A percentile compares a stretch with the other conserved stretches of the same genome.
These are phyloP conservation scores for Poa annua DNA, from an alignment of 176 grass and related monocot species.

Conservation along the genomic window DNA sequence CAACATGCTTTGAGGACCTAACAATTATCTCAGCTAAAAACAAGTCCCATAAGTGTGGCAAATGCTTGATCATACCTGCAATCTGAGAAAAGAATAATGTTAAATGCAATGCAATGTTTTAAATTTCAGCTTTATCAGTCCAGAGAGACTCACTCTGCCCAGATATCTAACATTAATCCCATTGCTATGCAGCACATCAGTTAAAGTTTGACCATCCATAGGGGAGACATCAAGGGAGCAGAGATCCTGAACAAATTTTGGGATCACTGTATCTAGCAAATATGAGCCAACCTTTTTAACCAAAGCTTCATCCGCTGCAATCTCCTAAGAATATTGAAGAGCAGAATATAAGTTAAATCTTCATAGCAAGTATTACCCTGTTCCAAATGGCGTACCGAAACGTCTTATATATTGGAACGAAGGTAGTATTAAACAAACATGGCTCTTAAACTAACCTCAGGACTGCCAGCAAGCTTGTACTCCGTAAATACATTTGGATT, in stretches of 20 bases:
- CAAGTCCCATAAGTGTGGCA: slow-evolving; percentile 81
- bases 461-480: slow-evolving; percentile 84
- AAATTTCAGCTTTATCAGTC: slow-evolving; percentile 40
- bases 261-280: slow-evolving; percentile 79
- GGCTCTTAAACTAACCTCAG: slow-evolving; percentile 67
- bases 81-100: slow-evolving; percentile 62
- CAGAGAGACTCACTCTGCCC: slow-evolving; percentile 75
- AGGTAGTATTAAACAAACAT: slow-evolving; percentile 22
- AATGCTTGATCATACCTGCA: slow-evolving; percentile 78
- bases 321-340: slow-evolving; percentile 65
- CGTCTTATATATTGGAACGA: too few species aligned
- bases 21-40: slow-evolving; percentile 82
- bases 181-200: slow-evolving; percentile 78
- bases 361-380: slow-evolving; percentile 3
- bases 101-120: slow-evolving; percentile 11
- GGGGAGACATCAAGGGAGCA: slow-evolving; percentile 89
- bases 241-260: slow-evolving; percentile 93
- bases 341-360: slow-evolving; percentile 24
- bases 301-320: slow-evolving; percentile 73
- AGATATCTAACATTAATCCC: slow-evolving; percentile 97
- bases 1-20: slow-evolving; percentile 90
- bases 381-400: too few species aligned
- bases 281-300: slow-evolving; percentile 74
- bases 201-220: slow-evolving; percentile 95
- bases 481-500: slow-evolving; percentile 98